Evolutionary conservation across 345 rosid genomes (phyloP).

Genomic region (Citropsis articulata): DNA sequence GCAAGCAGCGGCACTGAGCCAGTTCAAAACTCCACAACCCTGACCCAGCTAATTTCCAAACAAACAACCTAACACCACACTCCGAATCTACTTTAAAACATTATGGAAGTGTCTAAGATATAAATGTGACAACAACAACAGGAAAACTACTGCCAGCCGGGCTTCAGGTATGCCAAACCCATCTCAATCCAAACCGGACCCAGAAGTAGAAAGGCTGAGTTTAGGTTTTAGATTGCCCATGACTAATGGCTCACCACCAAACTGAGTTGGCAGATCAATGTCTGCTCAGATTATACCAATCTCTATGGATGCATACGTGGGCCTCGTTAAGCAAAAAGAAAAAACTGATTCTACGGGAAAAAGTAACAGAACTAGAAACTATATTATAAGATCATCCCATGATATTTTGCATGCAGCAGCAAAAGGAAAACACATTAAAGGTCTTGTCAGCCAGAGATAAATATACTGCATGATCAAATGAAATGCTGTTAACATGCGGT

Average conservation of each 20-base stretch:
- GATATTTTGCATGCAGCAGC: not conserved
- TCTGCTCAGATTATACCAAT: constrained; percentile 3
- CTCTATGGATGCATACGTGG: not conserved
- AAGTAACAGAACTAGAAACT: not conserved
- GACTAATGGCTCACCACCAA: not conserved
- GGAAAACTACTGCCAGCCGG: not conserved
- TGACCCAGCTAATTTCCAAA: not conserved
- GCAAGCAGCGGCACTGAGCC: not conserved
- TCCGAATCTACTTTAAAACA: not conserved
- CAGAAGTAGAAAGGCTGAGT: not conserved
- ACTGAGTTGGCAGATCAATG: not conserved
- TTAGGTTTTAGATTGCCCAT: not conserved
- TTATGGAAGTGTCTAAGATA: not conserved
- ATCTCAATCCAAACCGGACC: constrained; percentile 12
- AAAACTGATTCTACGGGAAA: not conserved
- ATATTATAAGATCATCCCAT: not conserved
- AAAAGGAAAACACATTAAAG: not conserved
- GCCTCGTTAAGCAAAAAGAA: not conserved
- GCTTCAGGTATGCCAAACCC: constrained; percentile 5
- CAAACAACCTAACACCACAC: not conserved
- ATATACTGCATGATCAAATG: not conserved
- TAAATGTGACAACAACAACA: not conserved
- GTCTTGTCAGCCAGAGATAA: not conserved
- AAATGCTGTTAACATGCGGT: not conserved
- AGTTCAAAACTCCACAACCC: not conserved